phyloP scores from a whole-genome alignment of 2,329 filamentous ascomycete species.

The Lasiodiplodia sp. region DNA sequence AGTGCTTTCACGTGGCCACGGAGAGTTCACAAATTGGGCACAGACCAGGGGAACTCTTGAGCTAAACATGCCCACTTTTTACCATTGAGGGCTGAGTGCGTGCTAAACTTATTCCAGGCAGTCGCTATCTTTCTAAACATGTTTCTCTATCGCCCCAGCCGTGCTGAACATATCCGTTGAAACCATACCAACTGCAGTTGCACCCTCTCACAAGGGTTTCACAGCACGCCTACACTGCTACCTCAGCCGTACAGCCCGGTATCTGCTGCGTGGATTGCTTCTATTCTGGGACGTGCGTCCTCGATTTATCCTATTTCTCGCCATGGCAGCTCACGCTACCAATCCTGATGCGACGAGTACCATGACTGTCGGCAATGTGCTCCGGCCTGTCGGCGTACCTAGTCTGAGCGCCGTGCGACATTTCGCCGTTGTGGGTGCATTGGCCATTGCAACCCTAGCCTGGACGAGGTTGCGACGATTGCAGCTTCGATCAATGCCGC shows the following conservation, averaged over 20 bases:
- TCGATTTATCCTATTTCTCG: constrained; percentile 8
- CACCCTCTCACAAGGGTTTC: neutral
- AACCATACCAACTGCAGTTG: neutral
- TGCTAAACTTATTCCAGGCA: too few relatives aligned
- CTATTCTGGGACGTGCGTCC: neutral
- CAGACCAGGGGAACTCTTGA: neutral
- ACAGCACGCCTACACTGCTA: neutral
- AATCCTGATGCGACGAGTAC: neutral
- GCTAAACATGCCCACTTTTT: too few relatives aligned
- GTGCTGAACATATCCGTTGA: neutral
- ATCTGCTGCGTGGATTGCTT: neutral
- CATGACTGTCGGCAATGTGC: neutral
- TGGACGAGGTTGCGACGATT: neutral
- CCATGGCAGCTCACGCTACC: constrained; percentile 6
- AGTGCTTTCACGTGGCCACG: neutral
- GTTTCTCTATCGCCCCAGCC: too few relatives aligned
- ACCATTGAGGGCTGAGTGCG: too few relatives aligned
- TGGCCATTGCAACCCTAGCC: neutral
- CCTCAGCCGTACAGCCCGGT: neutral
- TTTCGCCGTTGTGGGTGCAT: neutral
- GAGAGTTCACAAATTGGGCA: neutral
- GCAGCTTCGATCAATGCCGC: neutral
- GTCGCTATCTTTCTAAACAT: too few relatives aligned
- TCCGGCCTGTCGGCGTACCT: constrained; percentile 1
- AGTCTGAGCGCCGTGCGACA: neutral